Evolutionary conservation across 106 monocot species (phyloP), one percentile per base, ranked within the genome.

Genomic region (Narthecium ossifragum): DNA sequence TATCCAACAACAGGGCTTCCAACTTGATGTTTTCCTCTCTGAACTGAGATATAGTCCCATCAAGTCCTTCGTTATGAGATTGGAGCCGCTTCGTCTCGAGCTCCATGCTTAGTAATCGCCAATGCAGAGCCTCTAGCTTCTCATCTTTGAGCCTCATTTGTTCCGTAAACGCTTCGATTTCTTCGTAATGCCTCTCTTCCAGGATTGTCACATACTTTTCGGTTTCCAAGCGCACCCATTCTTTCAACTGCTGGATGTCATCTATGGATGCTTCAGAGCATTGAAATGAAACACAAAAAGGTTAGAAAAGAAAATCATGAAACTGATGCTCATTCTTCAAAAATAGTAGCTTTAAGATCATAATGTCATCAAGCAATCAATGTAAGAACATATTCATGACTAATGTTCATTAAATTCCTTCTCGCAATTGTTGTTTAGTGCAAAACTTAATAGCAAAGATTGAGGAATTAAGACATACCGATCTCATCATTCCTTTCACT

Each of bases 141-240:
- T 90, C 94, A 24, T 94, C 94, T 64, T 86, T 86, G 47, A 73
- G 51, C 34, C 83, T 78, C 75, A 90, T 64, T 63, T 96, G 86
- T 52, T 86, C 90, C 55, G 76, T 53, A 63, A 94, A 89, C 28
- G 85, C 93, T 62, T 89, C 85, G n/a, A 94, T 65, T 46, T 89
- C 89, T 17, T 68, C 64, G 31, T 34, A 67, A 66, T 94, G 85
- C 40, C 62, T 78, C 34, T 80, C 65, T 60, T 79, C 73, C 0
- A 85, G 63, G 22, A 79, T 51, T 8, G 55, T 21, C 11, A 57
- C 64, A 13, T 68, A 74, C 67, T 82, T 85, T 49, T 85, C 82
- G 1, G 71, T 68, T 55, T 85, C 85, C 46, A 72, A 34, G 5
- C 67, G 68, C 20, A 93, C 73, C 85, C 81, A 85, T 53, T 80